A percentile compares a stretch with the other conserved stretches of the same genome.
These are phyloP conservation scores for Auxenochlorella pyrenoidosa DNA, from an alignment of 139 green algal genomes.

Conservation along the genomic window DNA sequence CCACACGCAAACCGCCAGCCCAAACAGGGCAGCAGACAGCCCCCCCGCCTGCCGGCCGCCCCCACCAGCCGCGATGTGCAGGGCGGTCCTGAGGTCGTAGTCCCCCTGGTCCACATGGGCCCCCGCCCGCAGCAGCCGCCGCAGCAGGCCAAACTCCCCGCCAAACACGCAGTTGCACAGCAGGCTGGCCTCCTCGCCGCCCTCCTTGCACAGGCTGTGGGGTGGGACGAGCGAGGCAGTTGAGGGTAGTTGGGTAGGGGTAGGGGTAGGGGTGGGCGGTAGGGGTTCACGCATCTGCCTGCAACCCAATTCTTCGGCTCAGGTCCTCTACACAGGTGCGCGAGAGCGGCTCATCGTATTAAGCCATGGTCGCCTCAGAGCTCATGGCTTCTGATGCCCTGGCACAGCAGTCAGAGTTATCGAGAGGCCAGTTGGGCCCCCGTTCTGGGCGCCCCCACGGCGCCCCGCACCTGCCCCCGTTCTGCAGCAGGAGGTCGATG, in stretches of 20 bases:
- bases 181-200: constrained; percentile 14
- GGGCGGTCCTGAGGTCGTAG: constrained; percentile 68
- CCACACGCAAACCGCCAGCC: too few relatives aligned
- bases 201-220: constrained; percentile 24
- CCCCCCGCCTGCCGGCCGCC: background rate
- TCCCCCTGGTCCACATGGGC: constrained; percentile 60
- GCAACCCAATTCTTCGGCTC: too few relatives aligned
- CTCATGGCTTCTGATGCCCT: too few relatives aligned
- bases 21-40: too few relatives aligned
- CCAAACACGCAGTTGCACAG: constrained; percentile 52
- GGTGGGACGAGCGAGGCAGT: background rate
- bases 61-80: constrained; percentile 67
- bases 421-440: too few relatives aligned
- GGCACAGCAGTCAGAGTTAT: too few relatives aligned
- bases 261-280: too few relatives aligned
- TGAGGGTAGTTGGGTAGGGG: background rate
- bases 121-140: constrained; percentile 62
- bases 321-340: too few relatives aligned
- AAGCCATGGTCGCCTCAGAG: too few relatives aligned
- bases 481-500: constrained; percentile 38
- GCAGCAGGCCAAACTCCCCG: constrained; percentile 55
- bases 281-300: too few relatives aligned
- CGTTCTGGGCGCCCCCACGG: too few relatives aligned
- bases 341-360: too few relatives aligned
- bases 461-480: constrained; percentile 13